Evolutionary conservation across 768 basidiomycete genomes (phyloP).

Genomic region (Hericium alpestre): DNA sequence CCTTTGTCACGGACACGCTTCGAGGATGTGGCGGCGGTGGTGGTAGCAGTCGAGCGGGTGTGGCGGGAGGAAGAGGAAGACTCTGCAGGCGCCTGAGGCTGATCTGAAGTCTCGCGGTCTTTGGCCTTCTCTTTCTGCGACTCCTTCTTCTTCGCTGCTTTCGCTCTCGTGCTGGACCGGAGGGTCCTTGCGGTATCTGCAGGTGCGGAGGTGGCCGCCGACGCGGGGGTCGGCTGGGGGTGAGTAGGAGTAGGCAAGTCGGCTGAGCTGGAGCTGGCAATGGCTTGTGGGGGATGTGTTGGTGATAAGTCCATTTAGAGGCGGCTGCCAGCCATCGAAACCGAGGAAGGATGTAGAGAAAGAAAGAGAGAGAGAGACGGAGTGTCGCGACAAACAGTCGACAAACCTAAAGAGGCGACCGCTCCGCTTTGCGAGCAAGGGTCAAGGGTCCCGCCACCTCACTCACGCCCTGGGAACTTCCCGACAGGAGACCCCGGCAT

Average conservation of each 20-base stretch:
- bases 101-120: constrained; percentile 20
- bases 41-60: constrained; percentile 9
- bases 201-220: constrained; percentile 25
- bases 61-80: constrained; percentile 11
- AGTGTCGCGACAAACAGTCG: background rate
- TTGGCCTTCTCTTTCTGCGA: constrained; percentile 14
- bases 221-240: constrained; percentile 29
- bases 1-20: constrained; percentile 26
- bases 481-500: background rate
- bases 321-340: constrained; percentile 78
- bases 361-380: background rate
- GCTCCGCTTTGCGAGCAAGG: background rate
- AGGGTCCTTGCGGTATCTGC: constrained; percentile 43
- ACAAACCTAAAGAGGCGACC: background rate
- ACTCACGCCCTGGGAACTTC: background rate
- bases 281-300: constrained; percentile 60
- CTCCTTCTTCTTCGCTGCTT: constrained; percentile 17
- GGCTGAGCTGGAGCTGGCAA: constrained; percentile 47
- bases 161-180: constrained; percentile 50
- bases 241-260: constrained; percentile 24
- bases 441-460: background rate
- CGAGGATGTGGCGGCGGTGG: constrained; percentile 3
- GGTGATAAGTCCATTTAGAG: constrained; percentile 89
- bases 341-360: constrained; percentile 9
- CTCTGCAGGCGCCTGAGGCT: constrained; percentile 9